phyloP scores from a whole-genome alignment of 768 basidiomycete genomes.

The Arthromyces matolae region DNA sequence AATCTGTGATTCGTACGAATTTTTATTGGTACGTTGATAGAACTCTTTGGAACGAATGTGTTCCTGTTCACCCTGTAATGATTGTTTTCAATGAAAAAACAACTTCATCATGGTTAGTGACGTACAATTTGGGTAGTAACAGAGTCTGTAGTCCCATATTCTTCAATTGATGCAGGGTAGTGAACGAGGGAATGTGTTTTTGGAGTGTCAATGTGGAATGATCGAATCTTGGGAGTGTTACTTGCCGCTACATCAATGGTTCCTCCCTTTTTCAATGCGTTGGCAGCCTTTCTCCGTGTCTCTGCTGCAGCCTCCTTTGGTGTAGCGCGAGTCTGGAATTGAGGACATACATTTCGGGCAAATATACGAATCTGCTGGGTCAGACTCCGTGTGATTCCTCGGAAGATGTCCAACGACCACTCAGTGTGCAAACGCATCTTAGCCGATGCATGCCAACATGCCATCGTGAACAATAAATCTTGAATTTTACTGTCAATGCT shows the following conservation, averaged over 20 bases:
- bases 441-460: slow-evolving; percentile 25
- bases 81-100: neutral
- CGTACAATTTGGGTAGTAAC: neutral
- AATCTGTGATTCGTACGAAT: slow-evolving; percentile 16
- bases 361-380: slow-evolving; percentile 21
- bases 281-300: neutral
- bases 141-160: slow-evolving; percentile 20
- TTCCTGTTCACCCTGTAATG: neutral
- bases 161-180: slow-evolving; percentile 18
- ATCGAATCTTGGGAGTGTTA: neutral
- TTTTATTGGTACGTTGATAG: slow-evolving; percentile 8
- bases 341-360: slow-evolving; percentile 11
- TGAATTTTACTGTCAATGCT: slow-evolving; percentile 19
- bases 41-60: slow-evolving; percentile 13
- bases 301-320: neutral
- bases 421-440: slow-evolving; percentile 30
- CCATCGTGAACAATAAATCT: slow-evolving; percentile 19
- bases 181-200: slow-evolving; percentile 30
- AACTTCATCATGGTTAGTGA: too few species aligned
- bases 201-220: slow-evolving; percentile 23
- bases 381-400: slow-evolving; percentile 18
- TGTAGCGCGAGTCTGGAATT: slow-evolving; percentile 19
- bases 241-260: neutral
- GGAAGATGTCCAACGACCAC: slow-evolving; percentile 17
- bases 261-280: neutral